phyloP scores from a whole-genome alignment of 2,329 filamentous ascomycete genomes.

The Aspergillus nomiae region DNA sequence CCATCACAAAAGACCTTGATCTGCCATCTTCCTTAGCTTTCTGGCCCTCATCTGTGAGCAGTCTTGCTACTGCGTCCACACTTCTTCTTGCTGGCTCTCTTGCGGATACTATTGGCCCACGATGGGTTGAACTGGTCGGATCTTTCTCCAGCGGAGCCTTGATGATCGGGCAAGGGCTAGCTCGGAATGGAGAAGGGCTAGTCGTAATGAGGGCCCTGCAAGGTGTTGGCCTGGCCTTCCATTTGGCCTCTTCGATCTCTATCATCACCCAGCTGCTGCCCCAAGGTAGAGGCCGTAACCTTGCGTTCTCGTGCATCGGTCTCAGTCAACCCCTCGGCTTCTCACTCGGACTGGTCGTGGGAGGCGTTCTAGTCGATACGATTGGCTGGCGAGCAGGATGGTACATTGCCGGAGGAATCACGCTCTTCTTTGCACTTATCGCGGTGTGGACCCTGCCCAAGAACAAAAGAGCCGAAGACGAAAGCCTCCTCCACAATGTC shows the following conservation, averaged over 20 bases:
- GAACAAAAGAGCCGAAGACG: conserved; percentile 9
- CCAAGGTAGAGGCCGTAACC: conserved; percentile 51
- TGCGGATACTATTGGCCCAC: conserved; percentile 53
- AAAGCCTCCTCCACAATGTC: conserved; percentile 14
- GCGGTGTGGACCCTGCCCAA: conserved; percentile 45
- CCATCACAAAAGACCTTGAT: conserved; percentile 40
- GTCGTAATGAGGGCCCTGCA: conserved; percentile 51
- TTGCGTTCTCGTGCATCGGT: conserved; percentile 55
- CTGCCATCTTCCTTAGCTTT: conserved; percentile 27
- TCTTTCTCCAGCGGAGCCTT: conserved; percentile 47
- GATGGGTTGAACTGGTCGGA: conserved; percentile 50
- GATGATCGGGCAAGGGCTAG: conserved; percentile 48
- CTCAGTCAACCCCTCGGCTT: conserved; percentile 56
- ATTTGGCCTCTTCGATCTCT: conserved; percentile 52
- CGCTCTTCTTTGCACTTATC: conserved; percentile 41
- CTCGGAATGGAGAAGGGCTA: conserved; percentile 44
- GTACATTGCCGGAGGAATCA: conserved; percentile 50
- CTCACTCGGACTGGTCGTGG: conserved; percentile 49
- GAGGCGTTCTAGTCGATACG: conserved; percentile 47
- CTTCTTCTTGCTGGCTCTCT: conserved; percentile 55
- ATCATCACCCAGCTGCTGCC: conserved; percentile 53
- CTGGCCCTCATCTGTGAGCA: conserved; percentile 32
- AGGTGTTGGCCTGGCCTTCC: conserved; percentile 51
- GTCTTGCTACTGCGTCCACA: conserved; percentile 34
- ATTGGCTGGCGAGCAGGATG: conserved; percentile 58